Evolutionary conservation across 768 basidiomycete species (phyloP).

Genomic region (Gymnopilus dilepis): DNA sequence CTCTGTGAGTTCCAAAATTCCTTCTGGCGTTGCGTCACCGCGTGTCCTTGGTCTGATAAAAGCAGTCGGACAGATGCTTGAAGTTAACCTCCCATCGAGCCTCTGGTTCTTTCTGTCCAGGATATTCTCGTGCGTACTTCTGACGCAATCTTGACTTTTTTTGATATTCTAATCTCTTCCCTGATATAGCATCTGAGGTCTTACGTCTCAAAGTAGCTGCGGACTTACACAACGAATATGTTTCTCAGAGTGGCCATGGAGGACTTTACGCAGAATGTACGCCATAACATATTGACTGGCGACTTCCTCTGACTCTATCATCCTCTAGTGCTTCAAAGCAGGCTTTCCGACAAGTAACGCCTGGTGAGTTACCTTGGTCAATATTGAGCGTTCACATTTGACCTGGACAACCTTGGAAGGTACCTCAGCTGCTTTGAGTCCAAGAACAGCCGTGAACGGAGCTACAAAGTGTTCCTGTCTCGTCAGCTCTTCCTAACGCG

Average conservation of each 20-base stretch:
- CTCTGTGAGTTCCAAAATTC: conserved; percentile 8
- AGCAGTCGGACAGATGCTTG: conserved; percentile 22
- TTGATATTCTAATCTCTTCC: no score
- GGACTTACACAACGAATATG: neutral
- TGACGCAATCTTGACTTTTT: neutral
- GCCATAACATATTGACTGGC: neutral
- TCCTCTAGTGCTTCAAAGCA: conserved; percentile 23
- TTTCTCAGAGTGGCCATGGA: conserved; percentile 20
- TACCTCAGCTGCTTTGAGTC: conserved; percentile 14
- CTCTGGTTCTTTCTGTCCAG: neutral
- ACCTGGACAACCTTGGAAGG: no score
- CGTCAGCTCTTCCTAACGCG: conserved; percentile 24
- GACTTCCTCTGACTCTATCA: neutral
- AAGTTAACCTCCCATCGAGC: neutral
- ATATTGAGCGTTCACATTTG: neutral
- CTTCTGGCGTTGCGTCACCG: neutral
- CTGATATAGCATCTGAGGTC: conserved; percentile 2
- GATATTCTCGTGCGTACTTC: conserved; percentile 17
- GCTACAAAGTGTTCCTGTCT: conserved; percentile 21
- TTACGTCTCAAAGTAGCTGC: neutral
- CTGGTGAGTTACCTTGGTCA: conserved; percentile 5
- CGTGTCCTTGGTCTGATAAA: no score
- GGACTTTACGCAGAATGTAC: conserved; percentile 20
- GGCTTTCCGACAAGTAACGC: conserved; percentile 26
- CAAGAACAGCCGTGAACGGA: conserved; percentile 23